Evolutionary conservation across 2,329 filamentous ascomycete species (phyloP).

Genomic region (Penicillium sp.): DNA sequence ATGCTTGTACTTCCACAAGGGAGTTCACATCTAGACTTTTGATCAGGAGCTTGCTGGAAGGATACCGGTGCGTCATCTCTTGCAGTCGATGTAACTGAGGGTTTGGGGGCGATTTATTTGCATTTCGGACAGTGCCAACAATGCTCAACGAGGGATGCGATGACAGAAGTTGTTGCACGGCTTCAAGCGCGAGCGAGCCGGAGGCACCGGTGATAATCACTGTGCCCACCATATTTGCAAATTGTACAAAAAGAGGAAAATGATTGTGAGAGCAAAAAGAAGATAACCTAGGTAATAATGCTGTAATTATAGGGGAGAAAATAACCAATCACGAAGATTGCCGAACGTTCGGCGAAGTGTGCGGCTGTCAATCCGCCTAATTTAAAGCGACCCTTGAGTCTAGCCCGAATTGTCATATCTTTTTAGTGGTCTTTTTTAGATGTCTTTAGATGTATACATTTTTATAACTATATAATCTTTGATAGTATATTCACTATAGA

Average conservation of each 20-base stretch:
- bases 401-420: background rate
- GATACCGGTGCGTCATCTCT: background rate
- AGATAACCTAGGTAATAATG: background rate
- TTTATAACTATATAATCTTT: no score
- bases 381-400: no score
- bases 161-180: slow-evolving; percentile 8
- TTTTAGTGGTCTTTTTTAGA: no score
- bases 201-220: slow-evolving; percentile 11
- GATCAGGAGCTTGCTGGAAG: background rate
- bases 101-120: background rate
- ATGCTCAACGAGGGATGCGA: background rate
- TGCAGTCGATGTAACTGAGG: slow-evolving; percentile 1
- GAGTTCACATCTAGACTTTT: slow-evolving; percentile 4
- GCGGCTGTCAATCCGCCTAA: no score
- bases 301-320: background rate
- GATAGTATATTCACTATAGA: background rate
- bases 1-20: background rate
- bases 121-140: slow-evolving; percentile 7
- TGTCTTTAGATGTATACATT: no score
- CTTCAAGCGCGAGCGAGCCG: slow-evolving; percentile 7
- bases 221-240: background rate
- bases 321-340: background rate
- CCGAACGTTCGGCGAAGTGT: background rate
- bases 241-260: background rate
- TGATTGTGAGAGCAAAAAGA: background rate